Conservation (phyloP, 2,329 filamentous ascomycete genomes). For the Phaeoacremonium minimum region DNA sequence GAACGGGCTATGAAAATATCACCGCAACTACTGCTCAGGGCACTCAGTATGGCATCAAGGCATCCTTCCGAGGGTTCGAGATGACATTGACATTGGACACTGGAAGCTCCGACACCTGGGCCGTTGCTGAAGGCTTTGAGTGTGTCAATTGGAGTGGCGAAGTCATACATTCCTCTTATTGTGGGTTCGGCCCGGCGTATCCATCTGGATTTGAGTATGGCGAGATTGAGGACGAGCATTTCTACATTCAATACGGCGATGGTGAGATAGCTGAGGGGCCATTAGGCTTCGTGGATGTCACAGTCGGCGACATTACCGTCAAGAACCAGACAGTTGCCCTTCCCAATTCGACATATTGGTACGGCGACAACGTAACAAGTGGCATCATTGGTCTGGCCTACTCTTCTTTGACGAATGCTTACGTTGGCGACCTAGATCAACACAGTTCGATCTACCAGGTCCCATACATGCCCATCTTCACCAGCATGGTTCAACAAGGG, state of each 20-base stretch:
- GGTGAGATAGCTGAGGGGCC: constrained; percentile 42
- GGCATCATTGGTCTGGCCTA: constrained; percentile 48
- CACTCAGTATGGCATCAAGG: constrained; percentile 22
- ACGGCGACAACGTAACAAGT: constrained; percentile 46
- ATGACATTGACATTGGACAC: constrained; percentile 39
- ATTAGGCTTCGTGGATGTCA: constrained; percentile 41
- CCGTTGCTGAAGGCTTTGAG: constrained; percentile 31
- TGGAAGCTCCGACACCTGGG: constrained; percentile 49
- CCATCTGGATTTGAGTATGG: constrained; percentile 34
- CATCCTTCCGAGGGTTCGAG: constrained; percentile 34
- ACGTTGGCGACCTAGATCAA: constrained; percentile 31
- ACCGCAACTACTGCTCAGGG: constrained; percentile 23
- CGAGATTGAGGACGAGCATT: constrained; percentile 34
- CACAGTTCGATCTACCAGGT: constrained; percentile 31
- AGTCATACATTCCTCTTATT: constrained; percentile 21
- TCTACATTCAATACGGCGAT: constrained; percentile 42
- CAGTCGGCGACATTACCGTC: constrained; percentile 39
- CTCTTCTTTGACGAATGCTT: constrained; percentile 43
- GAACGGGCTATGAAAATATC: constrained; percentile 23
- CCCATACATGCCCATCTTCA: constrained; percentile 44
- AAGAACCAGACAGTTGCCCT: constrained; percentile 41
- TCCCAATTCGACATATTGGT: constrained; percentile 45
- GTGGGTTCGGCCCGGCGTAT: constrained; percentile 34
- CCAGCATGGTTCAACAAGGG: constrained; percentile 41
- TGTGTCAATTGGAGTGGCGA: constrained; percentile 33